These are phyloP conservation scores for Boechera stricta DNA, from an alignment of 345 rosid species.

Conservation along the genomic window DNA sequence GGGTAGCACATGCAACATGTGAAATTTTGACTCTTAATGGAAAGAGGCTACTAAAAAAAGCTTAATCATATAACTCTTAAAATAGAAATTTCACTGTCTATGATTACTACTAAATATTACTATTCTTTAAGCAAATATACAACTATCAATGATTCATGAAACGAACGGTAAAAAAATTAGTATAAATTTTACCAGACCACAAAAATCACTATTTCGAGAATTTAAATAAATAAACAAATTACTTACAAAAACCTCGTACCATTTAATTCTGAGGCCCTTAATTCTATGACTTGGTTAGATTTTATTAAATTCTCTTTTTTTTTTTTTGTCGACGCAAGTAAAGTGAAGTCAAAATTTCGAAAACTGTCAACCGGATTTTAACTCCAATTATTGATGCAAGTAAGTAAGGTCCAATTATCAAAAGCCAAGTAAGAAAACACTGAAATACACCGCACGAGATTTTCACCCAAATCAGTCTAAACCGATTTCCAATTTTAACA, in stretches of 20 bases:
- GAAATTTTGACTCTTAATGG: constrained; percentile 43
- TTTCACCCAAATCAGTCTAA: constrained; percentile 23
- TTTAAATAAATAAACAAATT: background rate
- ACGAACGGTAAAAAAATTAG: background rate
- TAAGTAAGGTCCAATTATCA: background rate
- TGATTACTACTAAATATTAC: background rate
- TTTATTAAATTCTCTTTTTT: constrained; percentile 6
- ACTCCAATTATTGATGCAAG: background rate
- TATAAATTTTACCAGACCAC: background rate
- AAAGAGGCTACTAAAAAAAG: constrained; percentile 21
- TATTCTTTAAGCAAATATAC: background rate
- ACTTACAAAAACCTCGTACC: constrained; percentile 45
- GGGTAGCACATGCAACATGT: constrained; percentile 49
- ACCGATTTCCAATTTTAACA: constrained; percentile 15
- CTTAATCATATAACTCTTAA: constrained; percentile 35
- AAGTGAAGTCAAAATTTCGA: constrained; percentile 8
- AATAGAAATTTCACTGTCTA: constrained; percentile 37
- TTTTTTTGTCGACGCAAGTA: constrained; percentile 29
- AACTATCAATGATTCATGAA: constrained; percentile 9
- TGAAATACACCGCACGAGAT: background rate
- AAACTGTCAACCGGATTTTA: background rate
- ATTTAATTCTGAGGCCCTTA: constrained; percentile 44
- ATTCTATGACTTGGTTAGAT: constrained; percentile 38
- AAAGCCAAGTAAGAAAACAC: background rate
- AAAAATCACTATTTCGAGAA: background rate